Evolutionary conservation across 306 rosid species (phyloP).

Genomic region (Erythrophleum fordii): DNA sequence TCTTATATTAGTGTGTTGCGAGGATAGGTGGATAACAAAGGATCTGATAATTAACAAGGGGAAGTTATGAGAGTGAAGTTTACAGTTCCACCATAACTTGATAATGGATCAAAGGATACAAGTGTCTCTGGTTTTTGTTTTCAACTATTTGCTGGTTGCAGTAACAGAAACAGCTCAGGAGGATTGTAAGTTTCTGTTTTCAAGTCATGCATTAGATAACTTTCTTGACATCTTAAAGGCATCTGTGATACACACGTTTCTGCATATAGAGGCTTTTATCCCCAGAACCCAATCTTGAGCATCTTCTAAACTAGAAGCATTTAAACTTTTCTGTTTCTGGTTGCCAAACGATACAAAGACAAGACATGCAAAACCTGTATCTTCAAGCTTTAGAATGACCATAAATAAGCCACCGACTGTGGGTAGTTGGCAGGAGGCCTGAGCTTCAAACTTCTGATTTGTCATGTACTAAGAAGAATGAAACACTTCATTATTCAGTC

Average conservation of each 20-base stretch:
- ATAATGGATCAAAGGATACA: constrained; percentile 41
- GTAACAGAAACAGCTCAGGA: constrained; percentile 27
- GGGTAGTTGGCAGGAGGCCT: not conserved
- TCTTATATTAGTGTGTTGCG: constrained; percentile 11
- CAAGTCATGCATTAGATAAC: not conserved
- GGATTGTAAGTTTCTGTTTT: constrained; percentile 47
- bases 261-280: not conserved
- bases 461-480: not conserved
- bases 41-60: constrained; percentile 28
- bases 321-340: too few species aligned
- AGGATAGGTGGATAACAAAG: constrained; percentile 1
- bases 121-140: constrained; percentile 39
- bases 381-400: too few species aligned
- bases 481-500: not conserved
- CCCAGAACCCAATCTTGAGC: constrained; percentile 8
- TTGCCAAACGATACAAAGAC: too few species aligned
- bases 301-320: constrained; percentile 19
- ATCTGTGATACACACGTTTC: not conserved
- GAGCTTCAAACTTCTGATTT: not conserved
- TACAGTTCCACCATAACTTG: constrained; percentile 29
- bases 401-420: too few species aligned
- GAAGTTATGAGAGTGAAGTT: constrained; percentile 12
- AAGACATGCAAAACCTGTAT: not conserved
- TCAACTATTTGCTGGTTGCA: constrained; percentile 31
- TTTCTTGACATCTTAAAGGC: constrained; percentile 16